phyloP scores from a whole-genome alignment of 495 filamentous ascomycete species.

The Tuber borchii region DNA sequence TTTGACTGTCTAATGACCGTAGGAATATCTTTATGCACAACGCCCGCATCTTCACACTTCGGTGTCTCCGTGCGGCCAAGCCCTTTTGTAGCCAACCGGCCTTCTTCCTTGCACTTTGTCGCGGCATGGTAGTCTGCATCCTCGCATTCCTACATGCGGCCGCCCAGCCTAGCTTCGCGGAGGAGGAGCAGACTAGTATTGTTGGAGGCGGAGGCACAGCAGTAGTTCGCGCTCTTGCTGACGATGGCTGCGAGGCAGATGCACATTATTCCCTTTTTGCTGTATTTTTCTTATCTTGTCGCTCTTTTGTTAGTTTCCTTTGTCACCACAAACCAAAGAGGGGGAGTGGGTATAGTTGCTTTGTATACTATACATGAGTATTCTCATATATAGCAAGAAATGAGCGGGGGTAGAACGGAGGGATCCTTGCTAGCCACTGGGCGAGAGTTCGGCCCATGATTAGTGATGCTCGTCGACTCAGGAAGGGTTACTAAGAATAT shows the following conservation, averaged over 20 bases:
- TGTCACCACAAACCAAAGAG: too few species aligned
- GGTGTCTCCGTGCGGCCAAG: slow-evolving; percentile 55
- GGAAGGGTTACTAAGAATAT: too few species aligned
- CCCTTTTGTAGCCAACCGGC: slow-evolving; percentile 61
- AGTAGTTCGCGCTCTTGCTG: slow-evolving; percentile 73
- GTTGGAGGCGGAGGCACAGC: slow-evolving; percentile 48
- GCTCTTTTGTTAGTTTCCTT: too few species aligned
- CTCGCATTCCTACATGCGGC: slow-evolving; percentile 57
- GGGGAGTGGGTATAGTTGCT: too few species aligned
- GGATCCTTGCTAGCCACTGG: too few species aligned
- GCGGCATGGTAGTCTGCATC: slow-evolving; percentile 55
- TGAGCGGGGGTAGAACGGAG: too few species aligned
- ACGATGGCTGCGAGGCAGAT: slow-evolving; percentile 79
- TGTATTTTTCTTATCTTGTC: too few species aligned
- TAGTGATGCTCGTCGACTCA: too few species aligned
- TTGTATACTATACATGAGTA: too few species aligned
- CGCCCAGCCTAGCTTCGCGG: slow-evolving; percentile 71
- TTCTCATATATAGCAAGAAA: too few species aligned
- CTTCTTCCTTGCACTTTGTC: slow-evolving; percentile 53
- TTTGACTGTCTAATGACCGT: slow-evolving; percentile 22
- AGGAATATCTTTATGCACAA: slow-evolving; percentile 56
- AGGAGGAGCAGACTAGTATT: slow-evolving; percentile 57
- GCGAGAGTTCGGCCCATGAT: too few species aligned
- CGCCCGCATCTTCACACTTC: slow-evolving; percentile 68
- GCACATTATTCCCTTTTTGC: slow-evolving; percentile 54